Conservation (phyloP, 78 protist species). For the Acrasis kona region DNA sequence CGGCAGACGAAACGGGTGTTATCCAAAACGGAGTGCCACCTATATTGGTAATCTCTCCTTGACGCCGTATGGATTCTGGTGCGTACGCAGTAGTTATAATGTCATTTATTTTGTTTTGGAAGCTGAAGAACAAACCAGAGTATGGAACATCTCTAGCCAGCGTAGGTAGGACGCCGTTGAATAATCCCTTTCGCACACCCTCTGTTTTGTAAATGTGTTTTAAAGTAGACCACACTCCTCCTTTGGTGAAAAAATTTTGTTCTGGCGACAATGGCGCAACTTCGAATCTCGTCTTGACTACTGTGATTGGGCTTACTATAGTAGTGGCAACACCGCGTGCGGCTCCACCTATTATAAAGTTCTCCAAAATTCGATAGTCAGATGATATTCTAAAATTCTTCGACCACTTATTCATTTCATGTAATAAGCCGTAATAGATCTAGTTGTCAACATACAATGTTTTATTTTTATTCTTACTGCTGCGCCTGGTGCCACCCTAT, state of each 20-base stretch:
- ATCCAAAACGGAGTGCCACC: neutral
- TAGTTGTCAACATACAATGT: no score
- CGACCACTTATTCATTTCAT: neutral
- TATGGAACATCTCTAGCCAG: neutral
- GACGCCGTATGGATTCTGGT: no score
- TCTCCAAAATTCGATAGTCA: neutral
- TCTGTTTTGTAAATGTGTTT: neutral
- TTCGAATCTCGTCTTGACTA: neutral
- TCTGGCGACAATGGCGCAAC: neutral
- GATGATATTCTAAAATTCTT: neutral
- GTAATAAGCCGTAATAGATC: neutral
- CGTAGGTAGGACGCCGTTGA: neutral
- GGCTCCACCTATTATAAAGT: neutral
- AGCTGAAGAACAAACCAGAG: neutral
- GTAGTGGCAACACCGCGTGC: neutral
- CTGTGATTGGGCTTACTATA: neutral
- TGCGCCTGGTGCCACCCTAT: neutral
- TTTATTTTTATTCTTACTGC: no score
- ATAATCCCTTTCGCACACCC: neutral
- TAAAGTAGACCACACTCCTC: neutral
- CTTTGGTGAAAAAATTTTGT: no score
- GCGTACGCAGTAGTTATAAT: no score
- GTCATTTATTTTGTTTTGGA: neutral
- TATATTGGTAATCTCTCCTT: neutral
- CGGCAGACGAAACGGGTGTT: neutral